Percentiles rank a stretch among this genome's conserved stretches.
Evolutionary conservation across 768 basidiomycete species (phyloP).

Genomic region (Boletus insuetus): DNA sequence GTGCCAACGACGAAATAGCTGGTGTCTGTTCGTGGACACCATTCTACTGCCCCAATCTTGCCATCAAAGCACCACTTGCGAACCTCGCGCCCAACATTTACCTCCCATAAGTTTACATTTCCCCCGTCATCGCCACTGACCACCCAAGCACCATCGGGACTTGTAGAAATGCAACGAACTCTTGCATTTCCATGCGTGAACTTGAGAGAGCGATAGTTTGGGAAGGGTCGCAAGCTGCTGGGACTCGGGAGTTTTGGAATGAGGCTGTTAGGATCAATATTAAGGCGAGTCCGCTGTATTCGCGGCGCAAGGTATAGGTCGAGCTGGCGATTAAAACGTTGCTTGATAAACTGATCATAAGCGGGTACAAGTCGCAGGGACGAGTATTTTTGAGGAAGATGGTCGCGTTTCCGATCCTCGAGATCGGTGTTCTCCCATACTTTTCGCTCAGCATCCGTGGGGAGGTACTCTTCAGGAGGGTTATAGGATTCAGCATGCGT

Average conservation of each 20-base stretch:
- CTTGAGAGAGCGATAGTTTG: slow-evolving; percentile 73
- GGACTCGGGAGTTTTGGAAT: slow-evolving; percentile 95
- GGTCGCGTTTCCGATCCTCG: slow-evolving; percentile 88
- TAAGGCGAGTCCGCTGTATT: slow-evolving; percentile 80
- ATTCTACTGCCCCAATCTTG: slow-evolving; percentile 83
- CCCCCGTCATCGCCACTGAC: slow-evolving; percentile 91
- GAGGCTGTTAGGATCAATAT: slow-evolving; percentile 87
- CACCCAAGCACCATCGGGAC: slow-evolving; percentile 89
- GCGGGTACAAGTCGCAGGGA: slow-evolving; percentile 89
- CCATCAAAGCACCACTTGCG: slow-evolving; percentile 80
- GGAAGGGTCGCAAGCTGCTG: slow-evolving; percentile 90
- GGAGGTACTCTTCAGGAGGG: slow-evolving; percentile 95
- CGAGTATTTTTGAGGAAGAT: slow-evolving; percentile 82
- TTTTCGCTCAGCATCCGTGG: slow-evolving; percentile 74
- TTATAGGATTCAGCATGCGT: slow-evolving; percentile 98
- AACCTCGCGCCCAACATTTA: slow-evolving; percentile 83
- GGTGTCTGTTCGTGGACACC: slow-evolving; percentile 88
- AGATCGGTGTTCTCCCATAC: slow-evolving; percentile 81
- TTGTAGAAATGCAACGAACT: slow-evolving; percentile 72
- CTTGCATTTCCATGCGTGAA: slow-evolving; percentile 67
- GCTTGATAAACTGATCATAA: slow-evolving; percentile 88
- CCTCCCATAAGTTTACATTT: slow-evolving; percentile 86
- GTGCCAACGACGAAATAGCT: slow-evolving; percentile 75
- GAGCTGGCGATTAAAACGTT: slow-evolving; percentile 89
- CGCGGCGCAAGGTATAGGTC: slow-evolving; percentile 97